A percentile compares a stretch with the other conserved stretches of the same genome.
Evolutionary conservation across 2,329 filamentous ascomycete species (phyloP).

Genomic region (Neofusicoccum ribis): DNA sequence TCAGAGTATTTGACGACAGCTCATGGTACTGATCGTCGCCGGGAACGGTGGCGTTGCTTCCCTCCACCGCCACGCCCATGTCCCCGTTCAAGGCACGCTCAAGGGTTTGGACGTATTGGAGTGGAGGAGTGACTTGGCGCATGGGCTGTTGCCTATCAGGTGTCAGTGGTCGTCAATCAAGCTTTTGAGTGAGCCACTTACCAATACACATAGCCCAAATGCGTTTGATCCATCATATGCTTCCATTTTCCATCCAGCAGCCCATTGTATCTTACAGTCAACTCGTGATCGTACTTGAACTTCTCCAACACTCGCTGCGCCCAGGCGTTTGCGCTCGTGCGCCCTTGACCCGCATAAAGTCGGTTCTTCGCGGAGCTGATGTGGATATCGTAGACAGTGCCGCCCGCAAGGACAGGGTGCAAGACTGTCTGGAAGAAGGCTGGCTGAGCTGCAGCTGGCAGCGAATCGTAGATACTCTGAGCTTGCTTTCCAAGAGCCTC

Average conservation of each 20-base stretch:
- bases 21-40: conserved; percentile 65
- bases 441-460: conserved; percentile 53
- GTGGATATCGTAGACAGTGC: conserved; percentile 55
- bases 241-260: conserved; percentile 41
- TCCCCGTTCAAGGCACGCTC: conserved; percentile 62
- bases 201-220: conserved; percentile 44
- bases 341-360: conserved; percentile 37
- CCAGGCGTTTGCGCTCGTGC: conserved; percentile 41
- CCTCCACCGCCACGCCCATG: conserved; percentile 65
- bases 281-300: conserved; percentile 38
- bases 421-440: conserved; percentile 65
- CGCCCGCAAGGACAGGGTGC: conserved; percentile 60
- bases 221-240: conserved; percentile 42
- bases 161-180: conserved; percentile 28
- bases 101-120: conserved; percentile 59
- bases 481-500: conserved; percentile 53
- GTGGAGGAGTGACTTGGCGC: conserved; percentile 64
- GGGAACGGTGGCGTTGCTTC: conserved; percentile 65
- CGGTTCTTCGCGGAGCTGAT: conserved; percentile 39
- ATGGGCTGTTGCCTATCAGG: conserved; percentile 70
- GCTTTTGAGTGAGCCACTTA: conserved; percentile 51
- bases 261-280: conserved; percentile 37
- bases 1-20: conserved; percentile 42
- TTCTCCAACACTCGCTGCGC: conserved; percentile 38
- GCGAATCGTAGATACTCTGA: conserved; percentile 55